phyloP scores from a whole-genome alignment of 2,329 filamentous ascomycete genomes.

The Sporothrix curviconia region DNA sequence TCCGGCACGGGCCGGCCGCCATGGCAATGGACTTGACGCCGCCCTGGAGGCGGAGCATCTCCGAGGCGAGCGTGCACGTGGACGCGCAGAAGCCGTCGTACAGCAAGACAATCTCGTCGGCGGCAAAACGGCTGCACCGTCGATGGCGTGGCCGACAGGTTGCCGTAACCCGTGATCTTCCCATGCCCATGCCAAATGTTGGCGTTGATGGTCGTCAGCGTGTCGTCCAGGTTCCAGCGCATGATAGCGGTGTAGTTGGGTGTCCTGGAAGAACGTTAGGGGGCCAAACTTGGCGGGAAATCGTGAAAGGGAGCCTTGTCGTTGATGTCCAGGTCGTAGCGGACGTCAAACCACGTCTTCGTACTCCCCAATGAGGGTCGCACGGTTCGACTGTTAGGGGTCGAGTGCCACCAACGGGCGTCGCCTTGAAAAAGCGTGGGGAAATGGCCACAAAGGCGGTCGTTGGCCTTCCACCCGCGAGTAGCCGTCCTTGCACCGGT shows the following conservation, averaged over 20 bases:
- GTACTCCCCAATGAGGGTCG: slow-evolving; percentile 9
- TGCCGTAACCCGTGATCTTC: slow-evolving; percentile 46
- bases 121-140: slow-evolving; percentile 46
- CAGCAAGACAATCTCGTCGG: slow-evolving; percentile 53
- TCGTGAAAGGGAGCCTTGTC: slow-evolving; percentile 45
- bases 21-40: slow-evolving; percentile 53
- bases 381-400: slow-evolving; percentile 37
- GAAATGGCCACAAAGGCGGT: slow-evolving; percentile 39
- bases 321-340: slow-evolving; percentile 43
- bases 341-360: slow-evolving; percentile 39
- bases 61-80: slow-evolving; percentile 27
- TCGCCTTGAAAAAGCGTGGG: slow-evolving; percentile 37
- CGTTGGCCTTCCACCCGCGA: slow-evolving; percentile 30
- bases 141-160: slow-evolving; percentile 39
- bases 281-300: slow-evolving; percentile 40
- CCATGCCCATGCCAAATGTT: slow-evolving; percentile 33
- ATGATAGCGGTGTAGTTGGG: slow-evolving; percentile 47
- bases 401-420: slow-evolving; percentile 37
- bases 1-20: slow-evolving; percentile 49
- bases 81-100: slow-evolving; percentile 32
- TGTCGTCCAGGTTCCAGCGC: slow-evolving; percentile 45
- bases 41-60: slow-evolving; percentile 26
- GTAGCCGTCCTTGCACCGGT: slow-evolving; percentile 31
- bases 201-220: slow-evolving; percentile 34
- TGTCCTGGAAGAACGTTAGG: slow-evolving; percentile 36